phyloP scores from a whole-genome alignment of 176 grass and related monocot genomes.

The Cenchrus americanus region DNA sequence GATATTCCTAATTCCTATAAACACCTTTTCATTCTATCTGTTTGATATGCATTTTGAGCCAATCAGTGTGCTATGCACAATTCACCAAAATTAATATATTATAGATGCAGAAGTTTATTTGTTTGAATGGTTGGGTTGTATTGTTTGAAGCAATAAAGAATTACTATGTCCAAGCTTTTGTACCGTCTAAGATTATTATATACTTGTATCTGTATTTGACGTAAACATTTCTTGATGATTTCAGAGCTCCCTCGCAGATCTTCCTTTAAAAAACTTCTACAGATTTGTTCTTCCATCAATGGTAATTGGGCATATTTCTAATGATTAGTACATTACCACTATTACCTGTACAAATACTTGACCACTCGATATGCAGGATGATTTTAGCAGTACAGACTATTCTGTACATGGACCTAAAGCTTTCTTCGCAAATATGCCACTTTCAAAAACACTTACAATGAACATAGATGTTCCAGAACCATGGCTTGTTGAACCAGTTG shows the following conservation, averaged over 20 bases:
- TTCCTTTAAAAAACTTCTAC: slow-evolving; percentile 97
- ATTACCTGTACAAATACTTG: slow-evolving; percentile 38
- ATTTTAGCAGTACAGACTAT: slow-evolving; percentile 85
- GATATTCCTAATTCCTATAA: neutral
- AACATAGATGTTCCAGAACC: slow-evolving; percentile 98
- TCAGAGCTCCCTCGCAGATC: slow-evolving; percentile 97
- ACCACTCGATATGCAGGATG: slow-evolving; percentile 63
- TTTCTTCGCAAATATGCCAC: slow-evolving; percentile 98
- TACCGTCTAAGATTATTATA: neutral
- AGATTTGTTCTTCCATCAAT: slow-evolving; percentile 94
- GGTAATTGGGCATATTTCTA: slow-evolving; percentile 50
- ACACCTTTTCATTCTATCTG: slow-evolving; percentile 17
- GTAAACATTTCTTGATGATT: slow-evolving; percentile 43
- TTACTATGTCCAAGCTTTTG: slow-evolving; percentile 17
- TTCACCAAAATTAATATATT: slow-evolving; percentile 15
- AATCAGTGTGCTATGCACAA: neutral
- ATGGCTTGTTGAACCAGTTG: slow-evolving; percentile 96
- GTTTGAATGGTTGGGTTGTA: slow-evolving; percentile 14
- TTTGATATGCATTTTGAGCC: slow-evolving; percentile 30
- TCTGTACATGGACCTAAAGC: slow-evolving; percentile 90
- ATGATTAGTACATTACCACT: neutral
- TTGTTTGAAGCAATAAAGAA: slow-evolving; percentile 8
- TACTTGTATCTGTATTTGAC: slow-evolving; percentile 21
- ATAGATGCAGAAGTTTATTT: slow-evolving; percentile 13
- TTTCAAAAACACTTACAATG: slow-evolving; percentile 98